Evolutionary conservation across 2,329 filamentous ascomycete species (phyloP).

Genomic region (Saccharata proteae): DNA sequence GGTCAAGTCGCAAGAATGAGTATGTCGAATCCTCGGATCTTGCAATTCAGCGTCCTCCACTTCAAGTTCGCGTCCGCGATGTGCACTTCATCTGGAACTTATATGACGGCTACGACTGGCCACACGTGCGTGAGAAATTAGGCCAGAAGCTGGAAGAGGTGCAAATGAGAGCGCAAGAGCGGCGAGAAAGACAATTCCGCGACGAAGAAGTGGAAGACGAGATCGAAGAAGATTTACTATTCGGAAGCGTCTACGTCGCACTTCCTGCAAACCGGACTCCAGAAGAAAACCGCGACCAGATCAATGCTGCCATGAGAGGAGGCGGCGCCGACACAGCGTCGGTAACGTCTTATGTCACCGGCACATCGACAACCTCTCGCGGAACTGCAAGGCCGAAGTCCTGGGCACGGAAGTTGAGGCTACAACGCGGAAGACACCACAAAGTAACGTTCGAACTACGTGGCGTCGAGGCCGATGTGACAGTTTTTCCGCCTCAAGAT

Average conservation of each 20-base stretch:
- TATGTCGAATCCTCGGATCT: conserved; percentile 55
- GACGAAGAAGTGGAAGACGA: conserved; percentile 55
- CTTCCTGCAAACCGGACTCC: conserved; percentile 64
- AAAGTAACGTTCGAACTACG: conserved; percentile 92
- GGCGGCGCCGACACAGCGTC: conserved; percentile 60
- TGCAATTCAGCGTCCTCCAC: conserved; percentile 53
- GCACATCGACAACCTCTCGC: conserved; percentile 36
- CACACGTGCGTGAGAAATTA: conserved; percentile 64
- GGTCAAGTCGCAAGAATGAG: conserved; percentile 66
- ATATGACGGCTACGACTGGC: conserved; percentile 97
- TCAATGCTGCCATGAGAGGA: conserved; percentile 61
- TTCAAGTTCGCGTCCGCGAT: conserved; percentile 69
- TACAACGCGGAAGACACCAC: conserved; percentile 77
- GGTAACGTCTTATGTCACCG: conserved; percentile 78
- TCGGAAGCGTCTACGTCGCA: conserved; percentile 97
- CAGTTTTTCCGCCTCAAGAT: conserved; percentile 65
- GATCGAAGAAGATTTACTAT: conserved; percentile 83
- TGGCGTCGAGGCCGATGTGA: conserved; percentile 69
- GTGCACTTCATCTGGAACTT: conserved; percentile 95
- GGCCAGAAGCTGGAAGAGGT: conserved; percentile 80
- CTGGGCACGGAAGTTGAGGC: conserved; percentile 47
- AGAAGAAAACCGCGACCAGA: conserved; percentile 75
- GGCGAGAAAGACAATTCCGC: conserved; percentile 44
- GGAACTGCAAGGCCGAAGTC: conserved; percentile 27
- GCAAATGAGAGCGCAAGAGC: conserved; percentile 69